Evolutionary conservation across 352 stramenopile genomes (phyloP), one percentile per base, ranked within the genome.

Genomic region (Sclerospora graminicola): DNA sequence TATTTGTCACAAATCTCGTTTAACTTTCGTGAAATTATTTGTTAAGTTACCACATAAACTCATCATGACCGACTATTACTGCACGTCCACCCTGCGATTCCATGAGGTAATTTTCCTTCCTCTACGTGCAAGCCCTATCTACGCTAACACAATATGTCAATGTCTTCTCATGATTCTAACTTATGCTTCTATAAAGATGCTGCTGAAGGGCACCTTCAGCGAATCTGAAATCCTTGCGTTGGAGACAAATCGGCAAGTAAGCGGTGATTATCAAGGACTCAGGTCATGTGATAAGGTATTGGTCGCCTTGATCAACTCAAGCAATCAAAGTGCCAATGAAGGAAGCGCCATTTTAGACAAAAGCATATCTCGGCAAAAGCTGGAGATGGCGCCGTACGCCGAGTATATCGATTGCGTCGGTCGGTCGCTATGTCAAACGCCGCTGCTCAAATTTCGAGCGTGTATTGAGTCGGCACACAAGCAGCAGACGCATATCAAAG

Each of bases 331-430:
- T 16, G 27, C 27, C 21, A 42, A 27, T 15, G 29, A 27, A 23
- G 26, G 41, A 1, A 35, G 5, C 15, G 15, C 13, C 5, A 35
- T 8, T 35, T 3, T 3, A 33, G 28, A 33, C 8, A 47, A 41
- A 43, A 40, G 49, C 19, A 11, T 35, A 38, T 14, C 39, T 21
- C 23, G 44, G 21, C 30, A 60, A 8, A 70, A 81, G 45, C 21
- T 52, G 10, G 51, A 60, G 0, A 52, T 75, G 20, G 53, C 67
- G 42, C 56, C 82, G 45, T 89, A 87, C 54, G 45, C 68, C 7
- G 62, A 75, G 54, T 85, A 87, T 54, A 38, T 84, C 8, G 51
- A 81, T 46, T 89, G 77, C 45, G 53, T 63, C 15, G 65, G 69
- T 48, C 51, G 49, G 6, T 60, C 57, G 33, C 53, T 86, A 14